Conservation (phyloP, 2,329 filamentous ascomycete genomes). For the Berkeleyomyces basicola region DNA sequence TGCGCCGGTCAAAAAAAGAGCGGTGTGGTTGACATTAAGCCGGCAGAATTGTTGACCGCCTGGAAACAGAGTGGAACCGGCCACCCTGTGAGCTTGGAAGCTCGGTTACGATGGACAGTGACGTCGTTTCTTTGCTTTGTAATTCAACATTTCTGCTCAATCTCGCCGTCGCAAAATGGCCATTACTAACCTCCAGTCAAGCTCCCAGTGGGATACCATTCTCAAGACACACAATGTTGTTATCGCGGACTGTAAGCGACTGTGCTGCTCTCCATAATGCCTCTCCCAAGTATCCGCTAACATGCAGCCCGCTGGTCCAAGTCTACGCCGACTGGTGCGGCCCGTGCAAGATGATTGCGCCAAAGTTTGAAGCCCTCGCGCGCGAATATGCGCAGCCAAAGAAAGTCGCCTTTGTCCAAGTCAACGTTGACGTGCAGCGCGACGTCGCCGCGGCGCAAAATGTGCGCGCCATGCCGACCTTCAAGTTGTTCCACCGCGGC, state of each 20-base stretch:
- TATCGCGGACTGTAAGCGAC: conserved; percentile 65
- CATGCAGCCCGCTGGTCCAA: conserved; percentile 22
- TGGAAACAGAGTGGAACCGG: conserved; percentile 11
- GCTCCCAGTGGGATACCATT: conserved; percentile 53
- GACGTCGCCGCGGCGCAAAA: conserved; percentile 61
- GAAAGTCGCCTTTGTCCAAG: conserved; percentile 76
- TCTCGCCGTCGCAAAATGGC: conserved; percentile 23
- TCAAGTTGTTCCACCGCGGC: conserved; percentile 73
- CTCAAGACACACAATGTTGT: conserved; percentile 62
- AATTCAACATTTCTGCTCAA: not conserved
- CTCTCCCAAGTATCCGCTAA: not conserved
- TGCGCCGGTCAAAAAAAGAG: conserved; percentile 13
- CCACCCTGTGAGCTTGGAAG: not conserved
- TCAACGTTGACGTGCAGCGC: conserved; percentile 74
- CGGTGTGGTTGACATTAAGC: conserved; percentile 1
- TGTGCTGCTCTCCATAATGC: conserved; percentile 13
- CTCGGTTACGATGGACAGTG: conserved; percentile 1
- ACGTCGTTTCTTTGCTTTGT: conserved; percentile 3
- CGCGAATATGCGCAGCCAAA: conserved; percentile 63
- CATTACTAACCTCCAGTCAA: conserved; percentile 42
- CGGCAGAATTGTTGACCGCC: conserved; percentile 20
- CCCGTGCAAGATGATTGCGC: conserved; percentile 83
- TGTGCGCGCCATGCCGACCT: conserved; percentile 83
- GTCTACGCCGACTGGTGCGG: conserved; percentile 94
- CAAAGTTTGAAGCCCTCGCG: conserved; percentile 72